Evolutionary conservation across 2,329 filamentous ascomycete species (phyloP).

Genomic region (Exophiala sp.): DNA sequence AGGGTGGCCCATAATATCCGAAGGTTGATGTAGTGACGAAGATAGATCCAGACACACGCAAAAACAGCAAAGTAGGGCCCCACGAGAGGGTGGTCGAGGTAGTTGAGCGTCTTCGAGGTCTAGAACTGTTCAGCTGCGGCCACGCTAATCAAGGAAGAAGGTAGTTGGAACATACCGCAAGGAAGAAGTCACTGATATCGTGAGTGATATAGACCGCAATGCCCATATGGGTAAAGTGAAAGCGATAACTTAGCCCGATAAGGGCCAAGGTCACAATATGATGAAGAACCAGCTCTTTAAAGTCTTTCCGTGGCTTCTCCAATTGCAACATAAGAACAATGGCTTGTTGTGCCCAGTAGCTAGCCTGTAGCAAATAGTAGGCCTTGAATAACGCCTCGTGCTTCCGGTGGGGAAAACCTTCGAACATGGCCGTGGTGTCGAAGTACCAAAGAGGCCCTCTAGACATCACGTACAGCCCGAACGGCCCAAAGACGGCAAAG

Average conservation of each 20-base stretch:
- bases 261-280: conserved; percentile 75
- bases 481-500: conserved; percentile 69
- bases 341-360: conserved; percentile 84
- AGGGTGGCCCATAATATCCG: conserved; percentile 33
- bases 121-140: conserved; percentile 33
- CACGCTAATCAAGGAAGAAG: conserved; percentile 3
- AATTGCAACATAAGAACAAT: conserved; percentile 74
- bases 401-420: conserved; percentile 69
- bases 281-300: conserved; percentile 78
- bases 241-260: conserved; percentile 76
- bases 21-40: conserved; percentile 61
- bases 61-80: conserved; percentile 74
- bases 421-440: conserved; percentile 78
- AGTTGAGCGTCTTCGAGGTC: conserved; percentile 82
- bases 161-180: conserved; percentile 56
- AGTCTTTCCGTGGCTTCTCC: conserved; percentile 85
- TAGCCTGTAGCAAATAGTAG: conserved; percentile 83
- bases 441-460: conserved; percentile 70
- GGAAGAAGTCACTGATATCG: conserved; percentile 85
- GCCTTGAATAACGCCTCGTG: conserved; percentile 76
- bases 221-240: conserved; percentile 88
- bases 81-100: conserved; percentile 66
- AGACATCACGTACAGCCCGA: conserved; percentile 78
- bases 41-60: conserved; percentile 73
- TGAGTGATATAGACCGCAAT: conserved; percentile 83